Evolutionary conservation across 805 yeast species (phyloP).

Genomic region (Monosporozyma siamensis): DNA sequence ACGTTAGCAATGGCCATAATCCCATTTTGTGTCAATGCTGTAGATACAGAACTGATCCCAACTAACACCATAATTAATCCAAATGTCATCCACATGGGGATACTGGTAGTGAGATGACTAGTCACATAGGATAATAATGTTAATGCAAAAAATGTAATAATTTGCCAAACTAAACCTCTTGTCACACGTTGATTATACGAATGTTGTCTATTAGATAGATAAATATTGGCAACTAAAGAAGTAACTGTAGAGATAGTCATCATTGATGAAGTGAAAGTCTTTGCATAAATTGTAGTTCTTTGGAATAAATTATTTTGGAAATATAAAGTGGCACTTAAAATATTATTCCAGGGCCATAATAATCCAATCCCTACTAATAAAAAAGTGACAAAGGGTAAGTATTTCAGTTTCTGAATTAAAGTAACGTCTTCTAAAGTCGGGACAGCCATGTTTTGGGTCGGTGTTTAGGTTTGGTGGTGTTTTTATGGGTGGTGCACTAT

Average conservation of each 20-base stretch:
- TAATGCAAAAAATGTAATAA: slow-evolving; percentile 47
- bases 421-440: slow-evolving; percentile 6
- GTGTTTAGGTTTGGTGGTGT: no score
- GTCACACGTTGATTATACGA: slow-evolving; percentile 48
- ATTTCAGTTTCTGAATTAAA: slow-evolving; percentile 13
- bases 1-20: slow-evolving; percentile 78
- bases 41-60: slow-evolving; percentile 57
- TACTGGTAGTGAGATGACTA: neutral
- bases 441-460: neutral
- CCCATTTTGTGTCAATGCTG: slow-evolving; percentile 83
- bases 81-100: slow-evolving; percentile 29
- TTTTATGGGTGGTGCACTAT: neutral
- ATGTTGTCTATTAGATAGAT: slow-evolving; percentile 55
- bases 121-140: slow-evolving; percentile 29
- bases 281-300: slow-evolving; percentile 41
- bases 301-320: slow-evolving; percentile 50
- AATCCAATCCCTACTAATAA: slow-evolving; percentile 64
- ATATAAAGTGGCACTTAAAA: slow-evolving; percentile 77
- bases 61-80: slow-evolving; percentile 52
- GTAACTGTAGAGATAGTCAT: slow-evolving; percentile 77
- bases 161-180: slow-evolving; percentile 51
- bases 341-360: slow-evolving; percentile 96
- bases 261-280: slow-evolving; percentile 68
- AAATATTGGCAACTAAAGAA: slow-evolving; percentile 49
- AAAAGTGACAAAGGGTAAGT: slow-evolving; percentile 45